Conservation (phyloP, 441 rosid genomes). For the Omphalea diandra region DNA sequence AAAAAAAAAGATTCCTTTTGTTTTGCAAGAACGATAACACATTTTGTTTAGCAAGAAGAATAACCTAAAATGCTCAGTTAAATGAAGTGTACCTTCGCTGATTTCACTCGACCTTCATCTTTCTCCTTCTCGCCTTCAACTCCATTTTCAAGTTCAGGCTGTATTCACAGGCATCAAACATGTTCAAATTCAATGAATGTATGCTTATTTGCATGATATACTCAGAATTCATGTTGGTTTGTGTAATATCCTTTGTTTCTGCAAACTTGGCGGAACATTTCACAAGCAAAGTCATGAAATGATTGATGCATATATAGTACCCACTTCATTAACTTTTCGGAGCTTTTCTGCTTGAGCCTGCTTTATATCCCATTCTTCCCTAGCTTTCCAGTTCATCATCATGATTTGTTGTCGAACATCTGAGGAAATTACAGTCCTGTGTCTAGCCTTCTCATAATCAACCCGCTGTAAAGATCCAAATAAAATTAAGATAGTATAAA, state of each 20-base stretch:
- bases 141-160: conserved; percentile 73
- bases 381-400: conserved; percentile 67
- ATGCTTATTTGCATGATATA: not conserved
- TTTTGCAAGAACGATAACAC: not conserved
- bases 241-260: not conserved
- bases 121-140: conserved; percentile 82
- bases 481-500: conserved; percentile 20
- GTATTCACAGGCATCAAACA: conserved; percentile 35
- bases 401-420: conserved; percentile 77
- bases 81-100: conserved; percentile 54
- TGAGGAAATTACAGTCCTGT: conserved; percentile 66
- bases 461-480: conserved; percentile 51
- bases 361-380: conserved; percentile 89
- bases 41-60: too few relatives aligned
- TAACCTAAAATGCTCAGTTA: not conserved
- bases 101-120: conserved; percentile 63
- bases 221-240: not conserved
- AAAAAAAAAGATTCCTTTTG: not conserved
- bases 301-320: conserved; percentile 27
- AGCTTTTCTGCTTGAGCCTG: conserved; percentile 93
- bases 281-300: too few relatives aligned
- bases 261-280: too few relatives aligned
- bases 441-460: conserved; percentile 81
- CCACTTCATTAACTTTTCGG: conserved; percentile 63
- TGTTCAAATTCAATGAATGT: conserved; percentile 1